Conservation (phyloP, 2,329 filamentous ascomycete species). For the Aspergillus puulaauensis region DNA sequence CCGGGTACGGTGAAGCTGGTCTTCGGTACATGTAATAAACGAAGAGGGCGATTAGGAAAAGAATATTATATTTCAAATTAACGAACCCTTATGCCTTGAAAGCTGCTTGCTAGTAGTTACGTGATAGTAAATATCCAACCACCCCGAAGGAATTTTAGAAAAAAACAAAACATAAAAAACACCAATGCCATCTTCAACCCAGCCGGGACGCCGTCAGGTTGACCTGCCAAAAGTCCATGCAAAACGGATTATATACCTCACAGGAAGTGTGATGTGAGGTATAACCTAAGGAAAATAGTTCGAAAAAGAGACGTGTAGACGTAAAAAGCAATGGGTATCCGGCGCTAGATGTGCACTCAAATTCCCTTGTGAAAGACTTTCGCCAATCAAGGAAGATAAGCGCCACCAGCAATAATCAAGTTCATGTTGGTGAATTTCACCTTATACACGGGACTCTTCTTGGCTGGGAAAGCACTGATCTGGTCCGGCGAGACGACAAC, state of each 20-base stretch:
- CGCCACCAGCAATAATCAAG: conserved; percentile 79
- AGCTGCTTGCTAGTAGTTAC: not conserved
- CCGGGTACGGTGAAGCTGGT: not conserved
- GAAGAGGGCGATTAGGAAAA: not conserved
- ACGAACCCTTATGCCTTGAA: not conserved
- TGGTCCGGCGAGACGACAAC: conserved; percentile 89
- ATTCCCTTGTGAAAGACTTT: not conserved
- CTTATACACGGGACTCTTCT: conserved; percentile 92
- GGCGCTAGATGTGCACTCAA: conserved; percentile 17
- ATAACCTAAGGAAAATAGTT: not conserved
- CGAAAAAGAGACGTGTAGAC: not conserved
- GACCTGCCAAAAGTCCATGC: conserved; percentile 6
- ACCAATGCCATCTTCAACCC: conserved; percentile 12
- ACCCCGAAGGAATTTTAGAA: not conserved
- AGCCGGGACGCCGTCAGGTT: conserved; percentile 13
- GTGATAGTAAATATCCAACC: conserved; percentile 9
- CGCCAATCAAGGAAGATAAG: conserved; percentile 54
- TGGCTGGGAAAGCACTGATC: conserved; percentile 91
- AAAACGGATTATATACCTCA: not conserved
- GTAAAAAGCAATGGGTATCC: conserved; percentile 18
- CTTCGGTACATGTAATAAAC: not conserved
- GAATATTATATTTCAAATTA: not conserved
- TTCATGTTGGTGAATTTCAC: conserved; percentile 96
- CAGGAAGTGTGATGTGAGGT: not conserved
- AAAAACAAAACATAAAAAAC: not conserved